Base-by-base conservation (phyloP, 495 filamentous ascomycete genomes). In the Ascobolus immersus region DNA sequence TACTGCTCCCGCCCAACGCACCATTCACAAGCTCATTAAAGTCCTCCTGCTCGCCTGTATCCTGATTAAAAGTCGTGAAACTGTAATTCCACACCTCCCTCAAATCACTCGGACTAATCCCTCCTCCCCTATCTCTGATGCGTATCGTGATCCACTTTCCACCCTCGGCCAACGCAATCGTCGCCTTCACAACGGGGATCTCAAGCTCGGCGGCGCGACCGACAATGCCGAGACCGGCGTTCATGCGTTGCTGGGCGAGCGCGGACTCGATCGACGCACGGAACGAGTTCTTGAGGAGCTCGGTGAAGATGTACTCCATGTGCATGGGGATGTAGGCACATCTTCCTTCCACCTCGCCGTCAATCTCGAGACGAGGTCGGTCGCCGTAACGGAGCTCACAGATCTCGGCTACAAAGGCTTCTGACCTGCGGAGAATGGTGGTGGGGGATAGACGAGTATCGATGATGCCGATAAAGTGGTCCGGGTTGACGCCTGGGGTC, bases 381-480 rank as follows among this genome's bases (percentile, higher is more conserved):
- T 90, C 74, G 12, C 86, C 86, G 53, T 93, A 96, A 26, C 81
- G 79, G 13, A 94, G 60, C 55, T 96, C 86, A 55, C 84, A 93
- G 40, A 93, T 91, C 42, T 94, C 86, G 25, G 74, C 71, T 0
- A 96, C 86, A 43, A 89, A 86, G 37, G 71, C 67, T 35, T 79
- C 79, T 51, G 84, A 93, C 2, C 62, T 59, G 36, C 77, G 68
- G 33, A 94, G 63, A 20, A 77, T 77, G 14, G 62, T 60, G 0
- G 82, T 74, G 0, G 84, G 86, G 17, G 71, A 76, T 14, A 96
- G 55, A 1, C 73, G 71, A 0, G 86, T 94, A 56, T 96, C 86
- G 39, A 96, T 93, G 7, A 91, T 81, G n/a, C 86, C 86, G 39
- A 92, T 89, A 48, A 81, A 92, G 22, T 25, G 22, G n/a, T 25